Base-by-base conservation (phyloP, 768 basidiomycete species). In the Tricholoma saponaceum region DNA sequence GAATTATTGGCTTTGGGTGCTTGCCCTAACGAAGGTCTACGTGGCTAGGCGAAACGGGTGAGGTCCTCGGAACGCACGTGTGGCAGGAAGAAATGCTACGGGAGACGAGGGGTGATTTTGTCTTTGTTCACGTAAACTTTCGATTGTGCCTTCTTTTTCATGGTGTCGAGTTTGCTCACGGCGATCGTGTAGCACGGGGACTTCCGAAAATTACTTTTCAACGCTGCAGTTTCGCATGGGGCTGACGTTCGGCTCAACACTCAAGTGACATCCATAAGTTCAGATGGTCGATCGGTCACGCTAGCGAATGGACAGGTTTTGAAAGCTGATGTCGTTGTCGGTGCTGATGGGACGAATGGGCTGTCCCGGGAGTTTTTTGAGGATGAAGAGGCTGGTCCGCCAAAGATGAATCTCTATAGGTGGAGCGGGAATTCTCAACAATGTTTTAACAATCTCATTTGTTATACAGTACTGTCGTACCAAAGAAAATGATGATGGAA, bases 31-130 rank as follows among this genome's bases (percentile, higher is more conserved):
- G 25, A 28, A 3, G 4, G 5, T 32, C 12, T 10, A 4, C 30
- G 30, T 32, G 16, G n/a, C 2, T 59, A 86, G 84, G 76, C 57
- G 74, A 81, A 41, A 75, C 76, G 0, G 85, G 83, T 2, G 77
- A 80, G 54, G 60, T 68, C 4, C 60, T 86, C 2, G 83, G 84
- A 2, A 66, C 59, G 13, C 81, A 83, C 46, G 60, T 69, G 2
- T 86, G 83, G 83, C 74, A 80, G 54, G 74, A 79, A 51, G 80
- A 80, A 55, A 71, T 84, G 60, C 67, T 86, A 52, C 64, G 69
- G 18, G 81, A 83, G 58, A 74, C 72, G 1, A 65, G 70, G 5
- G 77, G 75, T 2, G 73, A 76, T 35, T 77, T 74, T 61, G 28
- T 74, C 14, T 69, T 70, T 52, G 61, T 67, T 10, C 66, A 72